A percentile compares a stretch with the other conserved stretches of the same genome.
Conservation (phyloP, 148 eudicot species). For the Rhododendron williamsianum region DNA sequence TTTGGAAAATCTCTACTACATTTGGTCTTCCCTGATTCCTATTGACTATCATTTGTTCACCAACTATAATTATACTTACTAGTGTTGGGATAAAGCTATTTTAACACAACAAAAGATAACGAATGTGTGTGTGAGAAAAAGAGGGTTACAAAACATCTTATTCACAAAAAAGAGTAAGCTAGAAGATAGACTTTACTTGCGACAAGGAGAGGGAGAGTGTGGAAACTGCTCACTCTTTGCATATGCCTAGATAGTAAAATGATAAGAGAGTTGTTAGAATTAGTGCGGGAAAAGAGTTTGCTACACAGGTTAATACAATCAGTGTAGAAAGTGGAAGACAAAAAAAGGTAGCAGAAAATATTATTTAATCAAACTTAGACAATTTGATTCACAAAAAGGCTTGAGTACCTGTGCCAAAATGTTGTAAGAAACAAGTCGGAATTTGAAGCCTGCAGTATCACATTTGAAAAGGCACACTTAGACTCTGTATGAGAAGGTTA, state of each 20-base stretch:
- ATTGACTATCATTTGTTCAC: background rate
- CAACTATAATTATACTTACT: background rate
- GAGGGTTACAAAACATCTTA: background rate
- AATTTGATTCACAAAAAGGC: slow-evolving; percentile 8
- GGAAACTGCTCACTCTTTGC: slow-evolving; percentile 76
- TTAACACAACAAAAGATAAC: background rate
- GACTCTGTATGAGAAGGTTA: background rate
- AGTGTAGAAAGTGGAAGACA: background rate
- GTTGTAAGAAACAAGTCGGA: slow-evolving; percentile 83
- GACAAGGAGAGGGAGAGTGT: slow-evolving; percentile 85
- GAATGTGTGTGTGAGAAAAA: background rate
- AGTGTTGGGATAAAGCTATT: background rate
- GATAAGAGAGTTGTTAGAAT: background rate
- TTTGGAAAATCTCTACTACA: background rate
- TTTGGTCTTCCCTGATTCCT: background rate
- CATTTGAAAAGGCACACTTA: slow-evolving; percentile 10
- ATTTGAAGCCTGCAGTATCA: slow-evolving; percentile 56
- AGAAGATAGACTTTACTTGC: slow-evolving; percentile 44
- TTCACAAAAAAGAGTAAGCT: slow-evolving; percentile 6
- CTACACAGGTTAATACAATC: background rate
- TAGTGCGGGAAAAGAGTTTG: background rate
- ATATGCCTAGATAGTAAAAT: slow-evolving; percentile 50
- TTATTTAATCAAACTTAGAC: background rate
- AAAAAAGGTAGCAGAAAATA: background rate
- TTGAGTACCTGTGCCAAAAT: slow-evolving; percentile 79